Conservation (phyloP, 768 basidiomycete genomes). For the Pisolithus marmoratus region DNA sequence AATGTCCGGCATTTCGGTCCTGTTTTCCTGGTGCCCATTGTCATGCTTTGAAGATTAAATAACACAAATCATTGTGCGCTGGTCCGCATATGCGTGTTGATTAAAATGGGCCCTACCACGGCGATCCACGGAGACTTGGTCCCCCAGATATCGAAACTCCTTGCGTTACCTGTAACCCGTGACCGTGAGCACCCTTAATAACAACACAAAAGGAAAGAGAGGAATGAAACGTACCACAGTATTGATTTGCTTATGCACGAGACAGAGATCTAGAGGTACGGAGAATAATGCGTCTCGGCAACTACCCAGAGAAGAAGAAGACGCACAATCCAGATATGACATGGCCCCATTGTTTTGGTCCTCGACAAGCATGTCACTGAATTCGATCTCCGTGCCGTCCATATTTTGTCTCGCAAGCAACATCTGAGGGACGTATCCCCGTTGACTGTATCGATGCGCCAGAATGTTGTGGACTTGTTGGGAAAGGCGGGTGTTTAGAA, state of each 20-base stretch:
- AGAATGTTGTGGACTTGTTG: slow-evolving; percentile 83
- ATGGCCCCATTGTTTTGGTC: slow-evolving; percentile 95
- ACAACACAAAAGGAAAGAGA: neutral
- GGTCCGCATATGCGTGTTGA: neutral
- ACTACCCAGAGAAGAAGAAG: neutral
- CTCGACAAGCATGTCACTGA: slow-evolving; percentile 95
- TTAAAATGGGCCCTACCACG: slow-evolving; percentile 18
- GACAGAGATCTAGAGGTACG: slow-evolving; percentile 22
- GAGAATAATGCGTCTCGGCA: neutral
- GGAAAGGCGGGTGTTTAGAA: slow-evolving; percentile 69
- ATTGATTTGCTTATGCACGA: slow-evolving; percentile 29
- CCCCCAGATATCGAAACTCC: slow-evolving; percentile 23
- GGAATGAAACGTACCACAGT: slow-evolving; percentile 17
- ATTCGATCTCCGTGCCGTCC: slow-evolving; percentile 91
- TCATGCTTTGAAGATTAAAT: neutral
- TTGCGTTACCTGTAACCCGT: slow-evolving; percentile 20
- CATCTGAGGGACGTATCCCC: slow-evolving; percentile 53
- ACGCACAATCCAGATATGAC: slow-evolving; percentile 86
- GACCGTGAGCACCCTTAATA: slow-evolving; percentile 2
- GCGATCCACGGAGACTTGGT: slow-evolving; percentile 25
- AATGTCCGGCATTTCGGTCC: neutral
- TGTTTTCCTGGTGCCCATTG: neutral
- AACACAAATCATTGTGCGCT: neutral
- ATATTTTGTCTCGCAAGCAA: slow-evolving; percentile 85
- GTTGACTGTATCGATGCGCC: slow-evolving; percentile 52